Conservation (phyloP, 352 stramenopile species). For the Globisporangium abappressorium region DNA sequence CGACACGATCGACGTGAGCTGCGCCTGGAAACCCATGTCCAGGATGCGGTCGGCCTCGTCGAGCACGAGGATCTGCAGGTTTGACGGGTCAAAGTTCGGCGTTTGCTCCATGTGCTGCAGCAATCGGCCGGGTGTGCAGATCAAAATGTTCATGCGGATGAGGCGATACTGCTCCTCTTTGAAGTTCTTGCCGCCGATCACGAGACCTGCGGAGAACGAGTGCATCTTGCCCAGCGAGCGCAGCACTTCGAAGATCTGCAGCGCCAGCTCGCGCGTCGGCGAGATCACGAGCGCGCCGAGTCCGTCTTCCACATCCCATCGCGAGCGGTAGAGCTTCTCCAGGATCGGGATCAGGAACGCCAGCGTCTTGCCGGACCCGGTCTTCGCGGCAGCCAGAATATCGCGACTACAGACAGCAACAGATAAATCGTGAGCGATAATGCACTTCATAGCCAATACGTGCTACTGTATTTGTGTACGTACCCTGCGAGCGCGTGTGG, state of each 20-base stretch:
- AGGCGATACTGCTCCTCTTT: slow-evolving; percentile 94
- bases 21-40: slow-evolving; percentile 98
- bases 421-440: not conserved
- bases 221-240: slow-evolving; percentile 94
- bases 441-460: not conserved
- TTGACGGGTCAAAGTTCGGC: slow-evolving; percentile 93
- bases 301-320: slow-evolving; percentile 91
- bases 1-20: slow-evolving; percentile 96
- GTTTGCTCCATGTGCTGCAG: slow-evolving; percentile 99
- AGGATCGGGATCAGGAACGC: slow-evolving; percentile 89
- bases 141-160: slow-evolving; percentile 95
- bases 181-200: slow-evolving; percentile 97
- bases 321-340: slow-evolving; percentile 87
- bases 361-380: slow-evolving; percentile 93
- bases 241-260: slow-evolving; percentile 99
- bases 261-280: slow-evolving; percentile 97
- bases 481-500: slow-evolving; percentile 79
- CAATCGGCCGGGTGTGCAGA: slow-evolving; percentile 95
- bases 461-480: not conserved
- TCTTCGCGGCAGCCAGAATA: slow-evolving; percentile 91
- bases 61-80: slow-evolving; percentile 96
- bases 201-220: slow-evolving; percentile 94
- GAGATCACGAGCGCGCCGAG: slow-evolving; percentile 96
- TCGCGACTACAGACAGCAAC: slow-evolving; percentile 48
- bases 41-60: slow-evolving; percentile 99